phyloP scores from a whole-genome alignment of 345 rosid species.

The Gossypium rotundifolium region DNA sequence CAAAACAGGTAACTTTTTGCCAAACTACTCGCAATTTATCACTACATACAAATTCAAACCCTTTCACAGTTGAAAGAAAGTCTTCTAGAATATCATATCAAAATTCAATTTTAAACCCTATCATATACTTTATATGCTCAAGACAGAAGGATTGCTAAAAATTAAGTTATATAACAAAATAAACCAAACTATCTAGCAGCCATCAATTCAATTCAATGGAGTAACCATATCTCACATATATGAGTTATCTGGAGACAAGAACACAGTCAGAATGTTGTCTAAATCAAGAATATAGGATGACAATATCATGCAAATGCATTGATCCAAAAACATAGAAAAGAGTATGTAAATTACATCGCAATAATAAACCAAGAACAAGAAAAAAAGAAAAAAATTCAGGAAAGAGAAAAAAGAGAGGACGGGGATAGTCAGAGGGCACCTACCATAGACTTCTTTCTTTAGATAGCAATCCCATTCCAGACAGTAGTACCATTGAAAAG shows the following conservation, averaged over 20 bases:
- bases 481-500: conserved; percentile 28
- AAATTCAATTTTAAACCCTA: neutral
- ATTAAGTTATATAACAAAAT: neutral
- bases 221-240: neutral
- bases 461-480: conserved; percentile 28
- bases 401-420: conserved; percentile 4
- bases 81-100: neutral
- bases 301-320: neutral
- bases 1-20: neutral
- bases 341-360: neutral
- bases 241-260: neutral
- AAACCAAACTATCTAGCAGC: neutral
- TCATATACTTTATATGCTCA: neutral
- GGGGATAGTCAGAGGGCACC: conserved; percentile 7
- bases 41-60: neutral
- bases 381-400: neutral
- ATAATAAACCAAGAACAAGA: neutral
- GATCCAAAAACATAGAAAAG: neutral
- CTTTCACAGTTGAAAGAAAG: neutral
- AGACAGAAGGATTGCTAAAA: neutral
- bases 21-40: neutral
- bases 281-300: neutral
- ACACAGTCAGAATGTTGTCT: neutral
- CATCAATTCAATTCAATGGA: neutral
- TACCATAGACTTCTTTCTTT: conserved; percentile 92